Evolutionary conservation across 2,329 filamentous ascomycete species (phyloP).

Genomic region (Colletotrichum plurivorum): DNA sequence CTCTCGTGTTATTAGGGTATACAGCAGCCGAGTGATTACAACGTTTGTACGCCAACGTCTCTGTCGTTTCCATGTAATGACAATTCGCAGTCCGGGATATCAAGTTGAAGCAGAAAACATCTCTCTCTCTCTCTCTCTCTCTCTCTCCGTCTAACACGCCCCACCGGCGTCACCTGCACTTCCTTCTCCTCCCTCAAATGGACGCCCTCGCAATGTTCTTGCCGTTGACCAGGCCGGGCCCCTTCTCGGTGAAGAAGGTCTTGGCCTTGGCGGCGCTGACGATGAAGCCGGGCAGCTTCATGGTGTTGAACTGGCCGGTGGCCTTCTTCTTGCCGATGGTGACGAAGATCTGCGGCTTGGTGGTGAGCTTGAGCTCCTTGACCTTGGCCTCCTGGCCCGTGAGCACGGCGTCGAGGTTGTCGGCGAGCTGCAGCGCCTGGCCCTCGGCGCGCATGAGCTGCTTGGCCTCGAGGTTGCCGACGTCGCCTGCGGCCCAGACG

Average conservation of each 20-base stretch:
- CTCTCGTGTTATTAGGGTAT: too few relatives aligned
- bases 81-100: too few relatives aligned
- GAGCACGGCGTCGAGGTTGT: constrained; percentile 49
- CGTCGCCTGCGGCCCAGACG: constrained; percentile 49
- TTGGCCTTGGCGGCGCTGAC: constrained; percentile 40
- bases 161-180: background rate
- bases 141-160: too few relatives aligned
- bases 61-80: too few relatives aligned
- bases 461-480: constrained; percentile 43
- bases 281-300: constrained; percentile 40
- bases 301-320: constrained; percentile 38
- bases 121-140: too few relatives aligned
- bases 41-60: too few relatives aligned
- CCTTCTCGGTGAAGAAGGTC: constrained; percentile 41
- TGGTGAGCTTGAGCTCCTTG: constrained; percentile 38
- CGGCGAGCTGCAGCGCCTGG: constrained; percentile 53
- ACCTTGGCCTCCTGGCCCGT: constrained; percentile 33
- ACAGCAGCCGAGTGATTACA: too few relatives aligned
- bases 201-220: constrained; percentile 39
- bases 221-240: constrained; percentile 30
- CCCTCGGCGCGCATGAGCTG: constrained; percentile 46
- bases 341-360: constrained; percentile 38
- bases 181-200: constrained; percentile 1
- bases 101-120: too few relatives aligned
- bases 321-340: constrained; percentile 40